These are phyloP conservation scores for Cutaneotrichosporon sp. DNA, from an alignment of 1,284 basidiomycete species.

Conservation along the genomic window DNA sequence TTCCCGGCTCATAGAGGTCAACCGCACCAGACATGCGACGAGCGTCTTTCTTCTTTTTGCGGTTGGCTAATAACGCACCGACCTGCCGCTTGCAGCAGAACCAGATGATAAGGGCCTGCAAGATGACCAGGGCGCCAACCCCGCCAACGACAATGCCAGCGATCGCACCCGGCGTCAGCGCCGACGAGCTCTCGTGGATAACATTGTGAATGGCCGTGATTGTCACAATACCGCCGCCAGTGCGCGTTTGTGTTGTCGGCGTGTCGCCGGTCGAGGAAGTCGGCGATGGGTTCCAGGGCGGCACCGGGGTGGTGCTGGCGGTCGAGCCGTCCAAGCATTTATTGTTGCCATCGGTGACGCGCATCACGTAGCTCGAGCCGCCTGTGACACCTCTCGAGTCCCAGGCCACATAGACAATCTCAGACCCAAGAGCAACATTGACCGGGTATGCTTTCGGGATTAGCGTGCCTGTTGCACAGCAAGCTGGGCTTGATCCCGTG, in stretches of 20 bases:
- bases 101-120: conserved; percentile 40
- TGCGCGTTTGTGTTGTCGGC: conserved; percentile 11
- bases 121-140: conserved; percentile 33
- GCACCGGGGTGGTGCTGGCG: conserved; percentile 35
- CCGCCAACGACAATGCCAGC: conserved; percentile 45
- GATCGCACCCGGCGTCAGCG: conserved; percentile 32
- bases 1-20: conserved; percentile 31
- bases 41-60: conserved; percentile 31
- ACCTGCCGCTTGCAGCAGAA: conserved; percentile 47
- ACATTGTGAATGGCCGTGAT: conserved; percentile 37
- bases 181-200: background rate
- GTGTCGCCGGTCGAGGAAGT: conserved; percentile 7
- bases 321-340: conserved; percentile 36
- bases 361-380: conserved; percentile 35
- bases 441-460: conserved; percentile 33
- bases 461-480: conserved; percentile 3
- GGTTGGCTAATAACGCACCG: conserved; percentile 33
- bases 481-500: background rate
- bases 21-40: conserved; percentile 33
- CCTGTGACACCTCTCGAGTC: conserved; percentile 31
- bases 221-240: conserved; percentile 26
- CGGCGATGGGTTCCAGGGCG: conserved; percentile 12
- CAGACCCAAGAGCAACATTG: conserved; percentile 37
- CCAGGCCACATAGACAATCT: conserved; percentile 42
- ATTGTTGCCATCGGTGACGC: conserved; percentile 18